Evolutionary conservation across 78 protist species (phyloP).

Genomic region (Speleostelium caveatum): DNA sequence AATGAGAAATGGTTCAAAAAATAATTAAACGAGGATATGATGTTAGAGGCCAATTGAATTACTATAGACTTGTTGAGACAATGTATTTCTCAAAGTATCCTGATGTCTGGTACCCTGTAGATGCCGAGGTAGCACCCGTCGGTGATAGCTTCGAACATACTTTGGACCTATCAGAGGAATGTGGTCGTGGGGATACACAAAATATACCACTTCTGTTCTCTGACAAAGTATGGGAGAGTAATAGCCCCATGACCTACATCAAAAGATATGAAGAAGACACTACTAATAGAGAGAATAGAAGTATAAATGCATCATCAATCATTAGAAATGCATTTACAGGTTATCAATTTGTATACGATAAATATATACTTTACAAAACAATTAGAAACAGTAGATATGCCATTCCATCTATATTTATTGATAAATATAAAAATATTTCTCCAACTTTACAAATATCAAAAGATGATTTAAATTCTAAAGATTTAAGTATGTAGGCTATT

Average conservation of each 20-base stretch:
- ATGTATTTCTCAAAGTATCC: background rate
- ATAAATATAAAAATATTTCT: background rate
- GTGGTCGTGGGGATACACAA: background rate
- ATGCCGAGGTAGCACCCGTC: slow-evolving; percentile 39
- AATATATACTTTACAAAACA: slow-evolving; percentile 7
- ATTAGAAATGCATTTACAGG: slow-evolving; percentile 50
- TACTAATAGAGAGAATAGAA: background rate
- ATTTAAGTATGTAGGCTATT: no score
- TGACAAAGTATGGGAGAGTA: slow-evolving; percentile 18
- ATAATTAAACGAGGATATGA: slow-evolving; percentile 24
- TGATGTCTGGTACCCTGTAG: slow-evolving; percentile 16
- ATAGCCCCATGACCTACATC: background rate
- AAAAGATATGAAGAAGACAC: slow-evolving; percentile 2
- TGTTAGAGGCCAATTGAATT: background rate
- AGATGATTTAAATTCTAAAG: background rate
- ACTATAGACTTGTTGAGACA: slow-evolving; percentile 6
- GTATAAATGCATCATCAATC: background rate
- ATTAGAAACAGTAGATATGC: background rate
- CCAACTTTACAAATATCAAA: background rate
- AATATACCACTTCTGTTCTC: slow-evolving; percentile 35
- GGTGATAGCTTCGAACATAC: slow-evolving; percentile 10
- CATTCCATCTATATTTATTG: slow-evolving; percentile 28
- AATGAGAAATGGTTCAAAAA: background rate
- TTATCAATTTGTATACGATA: slow-evolving; percentile 36
- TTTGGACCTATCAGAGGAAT: background rate